Conservation (phyloP, 768 basidiomycete species). For the Suillus alpinus region DNA sequence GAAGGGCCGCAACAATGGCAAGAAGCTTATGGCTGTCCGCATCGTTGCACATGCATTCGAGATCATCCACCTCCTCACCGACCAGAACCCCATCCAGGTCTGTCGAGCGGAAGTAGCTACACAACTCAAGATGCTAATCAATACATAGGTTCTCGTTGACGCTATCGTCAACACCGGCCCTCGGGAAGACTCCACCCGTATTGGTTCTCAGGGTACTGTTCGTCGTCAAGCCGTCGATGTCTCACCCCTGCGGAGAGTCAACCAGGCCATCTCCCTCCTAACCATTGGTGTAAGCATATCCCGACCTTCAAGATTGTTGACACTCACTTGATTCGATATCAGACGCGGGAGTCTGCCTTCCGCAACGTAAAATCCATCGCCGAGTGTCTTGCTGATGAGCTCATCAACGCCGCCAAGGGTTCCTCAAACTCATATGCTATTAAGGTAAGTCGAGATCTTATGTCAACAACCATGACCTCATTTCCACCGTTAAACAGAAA, state of each 20-base stretch:
- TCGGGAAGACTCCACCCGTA: conserved; percentile 99
- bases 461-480: background rate
- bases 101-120: conserved; percentile 20
- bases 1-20: conserved; percentile 99
- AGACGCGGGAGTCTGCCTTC: conserved; percentile 99
- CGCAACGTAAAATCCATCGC: conserved; percentile 99
- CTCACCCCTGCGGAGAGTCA: conserved; percentile 95
- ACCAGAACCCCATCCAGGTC: conserved; percentile 99
- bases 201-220: conserved; percentile 99
- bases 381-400: conserved; percentile 98
- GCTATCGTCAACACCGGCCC: conserved; percentile 99
- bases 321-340: conserved; percentile 9
- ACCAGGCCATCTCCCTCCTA: conserved; percentile 93
- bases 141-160: conserved; percentile 81
- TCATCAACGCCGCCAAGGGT: conserved; percentile 99
- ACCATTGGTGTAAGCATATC: conserved; percentile 82
- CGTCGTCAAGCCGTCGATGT: conserved; percentile 99
- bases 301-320: background rate
- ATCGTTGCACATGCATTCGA: conserved; percentile 99
- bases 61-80: conserved; percentile 99
- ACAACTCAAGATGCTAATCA: background rate
- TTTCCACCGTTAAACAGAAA: conserved; percentile 53
- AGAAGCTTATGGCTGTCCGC: conserved; percentile 98
- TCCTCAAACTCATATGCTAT: conserved; percentile 99
- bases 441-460: conserved; percentile 60